These are phyloP conservation scores for Ceratobasidium sp. DNA, from an alignment of 1,284 basidiomycete species.

Conservation along the genomic window DNA sequence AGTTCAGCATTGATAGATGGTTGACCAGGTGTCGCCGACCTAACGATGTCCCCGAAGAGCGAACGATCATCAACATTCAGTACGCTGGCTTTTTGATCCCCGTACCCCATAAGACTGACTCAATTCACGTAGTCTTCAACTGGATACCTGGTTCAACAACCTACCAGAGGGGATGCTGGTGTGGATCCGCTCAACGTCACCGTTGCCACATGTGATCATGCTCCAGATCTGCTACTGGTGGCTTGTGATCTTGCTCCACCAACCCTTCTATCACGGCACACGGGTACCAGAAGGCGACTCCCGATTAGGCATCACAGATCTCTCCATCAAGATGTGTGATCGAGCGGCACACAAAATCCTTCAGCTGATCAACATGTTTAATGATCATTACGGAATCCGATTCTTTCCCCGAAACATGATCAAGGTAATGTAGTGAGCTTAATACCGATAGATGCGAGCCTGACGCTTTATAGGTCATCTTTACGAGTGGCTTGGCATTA, in stretches of 20 bases:
- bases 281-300: conserved; percentile 54
- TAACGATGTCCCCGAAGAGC: not conserved
- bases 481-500: conserved; percentile 1
- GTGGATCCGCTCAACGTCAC: conserved; percentile 63
- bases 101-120: not conserved
- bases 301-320: conserved; percentile 61
- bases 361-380: conserved; percentile 60
- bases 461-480: not conserved
- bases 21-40: not conserved
- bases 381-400: conserved; percentile 32
- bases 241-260: conserved; percentile 73
- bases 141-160: conserved; percentile 71
- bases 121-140: conserved; percentile 62
- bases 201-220: conserved; percentile 73
- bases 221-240: conserved; percentile 75
- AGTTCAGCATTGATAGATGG: not conserved
- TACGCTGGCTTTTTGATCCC: conserved; percentile 4
- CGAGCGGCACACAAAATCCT: conserved; percentile 74
- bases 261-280: conserved; percentile 70
- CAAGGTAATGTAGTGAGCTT: not conserved
- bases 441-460: not conserved
- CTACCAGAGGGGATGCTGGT: conserved; percentile 65
- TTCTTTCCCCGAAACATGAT: conserved; percentile 33
- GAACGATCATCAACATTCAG: conserved; percentile 17
- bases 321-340: conserved; percentile 64